These are phyloP conservation scores for Erythrophleum fordii DNA, from an alignment of 306 rosid species.

Conservation along the genomic window DNA sequence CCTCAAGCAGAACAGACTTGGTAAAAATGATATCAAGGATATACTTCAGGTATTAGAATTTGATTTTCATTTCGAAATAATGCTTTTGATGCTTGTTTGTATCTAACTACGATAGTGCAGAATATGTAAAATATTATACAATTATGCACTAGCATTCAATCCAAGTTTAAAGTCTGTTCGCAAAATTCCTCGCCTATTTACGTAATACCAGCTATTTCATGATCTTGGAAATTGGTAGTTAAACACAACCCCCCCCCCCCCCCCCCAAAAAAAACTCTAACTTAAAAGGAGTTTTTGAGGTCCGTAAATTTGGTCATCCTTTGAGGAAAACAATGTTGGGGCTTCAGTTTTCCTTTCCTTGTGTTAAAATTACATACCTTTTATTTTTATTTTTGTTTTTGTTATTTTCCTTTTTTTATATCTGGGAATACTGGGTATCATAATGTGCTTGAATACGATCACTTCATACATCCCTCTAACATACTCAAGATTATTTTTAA, in stretches of 20 bases:
- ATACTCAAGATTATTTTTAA: neutral
- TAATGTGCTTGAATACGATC: constrained; percentile 9
- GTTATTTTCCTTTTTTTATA: neutral
- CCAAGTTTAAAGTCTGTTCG: neutral
- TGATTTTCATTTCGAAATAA: neutral
- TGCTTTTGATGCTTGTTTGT: neutral
- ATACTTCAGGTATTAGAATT: constrained; percentile 75
- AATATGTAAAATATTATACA: neutral
- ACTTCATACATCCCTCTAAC: neutral
- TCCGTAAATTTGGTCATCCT: neutral
- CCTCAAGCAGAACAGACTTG: constrained; percentile 88
- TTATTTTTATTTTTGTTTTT: neutral
- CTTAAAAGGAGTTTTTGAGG: too few species aligned
- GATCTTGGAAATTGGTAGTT: neutral
- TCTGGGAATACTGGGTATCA: neutral
- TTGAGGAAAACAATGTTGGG: neutral
- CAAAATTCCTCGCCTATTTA: neutral
- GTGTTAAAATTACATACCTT: neutral
- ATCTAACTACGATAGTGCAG: neutral
- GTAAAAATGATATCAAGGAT: constrained; percentile 68
- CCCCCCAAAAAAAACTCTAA: neutral
- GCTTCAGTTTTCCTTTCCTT: neutral
- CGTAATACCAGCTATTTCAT: neutral
- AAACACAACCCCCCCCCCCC: too few species aligned
- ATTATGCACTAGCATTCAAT: neutral